Evolutionary conservation across 495 filamentous ascomycete genomes (phyloP).

Genomic region (Tricharina praecox): DNA sequence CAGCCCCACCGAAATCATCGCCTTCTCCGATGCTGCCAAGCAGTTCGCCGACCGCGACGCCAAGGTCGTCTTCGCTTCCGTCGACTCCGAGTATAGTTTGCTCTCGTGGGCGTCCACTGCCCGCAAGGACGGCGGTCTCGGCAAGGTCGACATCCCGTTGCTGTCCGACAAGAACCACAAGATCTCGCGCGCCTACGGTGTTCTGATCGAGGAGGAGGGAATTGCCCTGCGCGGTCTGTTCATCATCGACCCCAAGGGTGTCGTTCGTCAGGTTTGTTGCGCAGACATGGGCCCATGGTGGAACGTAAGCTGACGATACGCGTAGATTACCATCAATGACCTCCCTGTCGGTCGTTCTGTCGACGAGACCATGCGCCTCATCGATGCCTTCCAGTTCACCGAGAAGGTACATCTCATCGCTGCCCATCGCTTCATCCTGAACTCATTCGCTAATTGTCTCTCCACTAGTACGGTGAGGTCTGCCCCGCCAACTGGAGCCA

Average conservation of each 20-base stretch:
- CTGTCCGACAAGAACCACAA: conserved; percentile 40
- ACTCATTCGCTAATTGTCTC: neutral
- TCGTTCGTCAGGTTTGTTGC: conserved; percentile 33
- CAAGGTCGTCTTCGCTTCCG: conserved; percentile 38
- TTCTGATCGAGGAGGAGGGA: conserved; percentile 41
- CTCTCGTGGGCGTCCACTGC: conserved; percentile 37
- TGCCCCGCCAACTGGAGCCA: conserved; percentile 42
- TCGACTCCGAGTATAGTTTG: conserved; percentile 37
- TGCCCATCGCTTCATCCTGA: neutral
- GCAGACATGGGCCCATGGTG: too few species aligned
- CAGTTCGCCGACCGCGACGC: conserved; percentile 32
- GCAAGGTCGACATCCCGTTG: conserved; percentile 37
- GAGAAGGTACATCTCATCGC: conserved; percentile 29
- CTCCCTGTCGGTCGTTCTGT: conserved; percentile 41
- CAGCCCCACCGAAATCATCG: conserved; percentile 35
- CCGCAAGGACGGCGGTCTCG: conserved; percentile 38
- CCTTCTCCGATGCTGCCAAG: conserved; percentile 32
- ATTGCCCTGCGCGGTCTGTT: conserved; percentile 42
- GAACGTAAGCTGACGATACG: too few species aligned
- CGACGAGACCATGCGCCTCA: conserved; percentile 40
- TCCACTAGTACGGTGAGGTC: conserved; percentile 36
- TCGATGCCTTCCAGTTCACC: conserved; percentile 44
- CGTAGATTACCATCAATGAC: conserved; percentile 43
- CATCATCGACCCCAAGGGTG: conserved; percentile 41
- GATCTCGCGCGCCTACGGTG: conserved; percentile 38